phyloP scores from a whole-genome alignment of 768 basidiomycete genomes.

The Rhodotorula toruloides region DNA sequence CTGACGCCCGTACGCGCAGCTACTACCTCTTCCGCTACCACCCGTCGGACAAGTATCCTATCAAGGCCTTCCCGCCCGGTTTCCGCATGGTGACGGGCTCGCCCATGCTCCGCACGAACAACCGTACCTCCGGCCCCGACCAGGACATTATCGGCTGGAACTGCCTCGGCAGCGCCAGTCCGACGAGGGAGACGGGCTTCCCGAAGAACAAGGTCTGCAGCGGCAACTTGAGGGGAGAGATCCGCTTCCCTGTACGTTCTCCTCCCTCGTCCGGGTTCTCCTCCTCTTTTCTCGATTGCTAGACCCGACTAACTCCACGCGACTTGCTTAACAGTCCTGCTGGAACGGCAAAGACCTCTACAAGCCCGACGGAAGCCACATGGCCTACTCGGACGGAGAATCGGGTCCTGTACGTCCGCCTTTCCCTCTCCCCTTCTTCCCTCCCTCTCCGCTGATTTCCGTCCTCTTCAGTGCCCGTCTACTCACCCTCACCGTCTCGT shows the following conservation, averaged over 20 bases:
- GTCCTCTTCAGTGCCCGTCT: conserved; percentile 10
- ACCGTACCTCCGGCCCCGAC: conserved; percentile 40
- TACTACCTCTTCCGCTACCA: conserved; percentile 48
- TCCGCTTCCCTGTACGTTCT: conserved; percentile 46
- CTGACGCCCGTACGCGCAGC: background rate
- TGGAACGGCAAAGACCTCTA: conserved; percentile 49
- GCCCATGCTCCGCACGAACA: conserved; percentile 46
- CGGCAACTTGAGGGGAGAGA: conserved; percentile 47
- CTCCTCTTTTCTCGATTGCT: background rate
- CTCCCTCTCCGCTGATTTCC: background rate
- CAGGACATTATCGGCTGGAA: conserved; percentile 45
- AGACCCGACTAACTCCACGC: background rate
- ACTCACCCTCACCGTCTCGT: conserved; percentile 27
- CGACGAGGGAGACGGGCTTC: conserved; percentile 4
- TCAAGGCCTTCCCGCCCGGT: conserved; percentile 48
- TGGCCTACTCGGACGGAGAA: conserved; percentile 44
- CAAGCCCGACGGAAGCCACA: conserved; percentile 47
- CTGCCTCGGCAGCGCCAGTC: conserved; percentile 7
- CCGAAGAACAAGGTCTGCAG: conserved; percentile 46
- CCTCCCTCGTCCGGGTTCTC: background rate
- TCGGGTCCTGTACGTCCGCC: conserved; percentile 2
- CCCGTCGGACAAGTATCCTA: conserved; percentile 42
- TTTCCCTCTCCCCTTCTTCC: background rate
- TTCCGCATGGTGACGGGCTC: conserved; percentile 49
- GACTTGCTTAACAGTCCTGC: conserved; percentile 35